A percentile compares a stretch with the other conserved stretches of the same genome.
Evolutionary conservation across 768 basidiomycete species (phyloP).

Genomic region (Mycena metata): DNA sequence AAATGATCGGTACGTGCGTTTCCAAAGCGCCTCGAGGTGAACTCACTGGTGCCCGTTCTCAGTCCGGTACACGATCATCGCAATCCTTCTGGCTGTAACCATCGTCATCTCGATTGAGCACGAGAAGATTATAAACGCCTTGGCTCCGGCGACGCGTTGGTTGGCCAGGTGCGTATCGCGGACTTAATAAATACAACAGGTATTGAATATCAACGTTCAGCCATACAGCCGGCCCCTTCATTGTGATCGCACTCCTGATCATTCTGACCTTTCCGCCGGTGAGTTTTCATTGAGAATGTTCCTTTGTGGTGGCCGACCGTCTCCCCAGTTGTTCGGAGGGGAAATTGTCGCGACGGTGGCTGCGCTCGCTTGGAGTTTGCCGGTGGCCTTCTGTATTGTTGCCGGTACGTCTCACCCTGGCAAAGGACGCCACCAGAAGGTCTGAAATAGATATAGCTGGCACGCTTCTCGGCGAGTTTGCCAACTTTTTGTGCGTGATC

Average conservation of each 20-base stretch:
- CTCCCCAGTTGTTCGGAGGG: constrained; percentile 82
- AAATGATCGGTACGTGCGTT: neutral
- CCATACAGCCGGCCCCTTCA: neutral
- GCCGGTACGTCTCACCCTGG: constrained; percentile 81
- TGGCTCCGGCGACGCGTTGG: neutral
- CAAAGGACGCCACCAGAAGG: constrained; percentile 52
- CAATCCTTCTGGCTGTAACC: neutral
- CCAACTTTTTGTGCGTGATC: constrained; percentile 41
- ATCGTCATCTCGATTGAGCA: neutral
- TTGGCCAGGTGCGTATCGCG: constrained; percentile 2
- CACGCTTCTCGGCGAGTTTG: neutral
- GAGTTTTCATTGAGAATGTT: neutral
- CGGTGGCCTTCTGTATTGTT: constrained; percentile 61
- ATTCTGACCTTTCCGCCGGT: constrained; percentile 7
- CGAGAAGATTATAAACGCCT: neutral
- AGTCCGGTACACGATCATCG: neutral
- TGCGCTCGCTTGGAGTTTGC: constrained; percentile 72
- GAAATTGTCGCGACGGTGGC: constrained; percentile 91
- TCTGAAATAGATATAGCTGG: neutral
- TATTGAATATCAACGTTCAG: neutral
- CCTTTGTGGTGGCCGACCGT: neutral
- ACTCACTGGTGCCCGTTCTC: neutral
- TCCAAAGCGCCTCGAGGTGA: neutral
- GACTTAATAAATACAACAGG: neutral
- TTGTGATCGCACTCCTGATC: neutral